phyloP scores from a whole-genome alignment of 2,329 filamentous ascomycete species.

The Nothomitra cinnamomea region DNA sequence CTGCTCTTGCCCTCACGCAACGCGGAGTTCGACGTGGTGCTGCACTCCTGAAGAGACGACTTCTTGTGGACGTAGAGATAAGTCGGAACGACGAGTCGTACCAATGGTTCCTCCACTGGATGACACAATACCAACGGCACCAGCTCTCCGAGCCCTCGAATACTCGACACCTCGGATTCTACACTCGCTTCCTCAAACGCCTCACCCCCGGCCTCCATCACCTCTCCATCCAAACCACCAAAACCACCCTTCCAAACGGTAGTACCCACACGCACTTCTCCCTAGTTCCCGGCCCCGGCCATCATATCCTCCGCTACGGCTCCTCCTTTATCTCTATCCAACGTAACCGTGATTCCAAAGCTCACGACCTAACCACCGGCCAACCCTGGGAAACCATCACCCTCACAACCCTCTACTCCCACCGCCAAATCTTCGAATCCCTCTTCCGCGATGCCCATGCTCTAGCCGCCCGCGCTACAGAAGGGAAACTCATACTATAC shows the following conservation, averaged over 20 bases:
- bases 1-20: conserved; percentile 63
- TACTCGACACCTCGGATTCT: conserved; percentile 28
- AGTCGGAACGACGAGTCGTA: conserved; percentile 88
- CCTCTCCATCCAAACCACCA: conserved; percentile 46
- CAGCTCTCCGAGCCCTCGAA: conserved; percentile 29
- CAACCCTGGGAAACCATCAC: conserved; percentile 90
- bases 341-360: conserved; percentile 69
- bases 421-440: conserved; percentile 76
- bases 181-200: conserved; percentile 35
- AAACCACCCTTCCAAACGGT: conserved; percentile 44
- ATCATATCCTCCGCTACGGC: conserved; percentile 72
- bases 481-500: conserved; percentile 89
- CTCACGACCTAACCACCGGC: conserved; percentile 61
- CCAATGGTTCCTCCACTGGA: conserved; percentile 86
- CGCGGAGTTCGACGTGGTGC: conserved; percentile 56
- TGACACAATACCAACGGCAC: conserved; percentile 60
- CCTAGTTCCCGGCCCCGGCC: conserved; percentile 78
- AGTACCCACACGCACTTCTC: conserved; percentile 65
- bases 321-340: conserved; percentile 78
- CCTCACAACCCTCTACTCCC: conserved; percentile 76
- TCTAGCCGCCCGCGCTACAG: conserved; percentile 60
- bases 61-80: conserved; percentile 92
- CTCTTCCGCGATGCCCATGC: conserved; percentile 77
- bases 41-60: conserved; percentile 60
- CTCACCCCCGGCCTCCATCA: conserved; percentile 44